Evolutionary conservation across 495 filamentous ascomycete genomes (phyloP).

Genomic region (Neurospora intermedia): DNA sequence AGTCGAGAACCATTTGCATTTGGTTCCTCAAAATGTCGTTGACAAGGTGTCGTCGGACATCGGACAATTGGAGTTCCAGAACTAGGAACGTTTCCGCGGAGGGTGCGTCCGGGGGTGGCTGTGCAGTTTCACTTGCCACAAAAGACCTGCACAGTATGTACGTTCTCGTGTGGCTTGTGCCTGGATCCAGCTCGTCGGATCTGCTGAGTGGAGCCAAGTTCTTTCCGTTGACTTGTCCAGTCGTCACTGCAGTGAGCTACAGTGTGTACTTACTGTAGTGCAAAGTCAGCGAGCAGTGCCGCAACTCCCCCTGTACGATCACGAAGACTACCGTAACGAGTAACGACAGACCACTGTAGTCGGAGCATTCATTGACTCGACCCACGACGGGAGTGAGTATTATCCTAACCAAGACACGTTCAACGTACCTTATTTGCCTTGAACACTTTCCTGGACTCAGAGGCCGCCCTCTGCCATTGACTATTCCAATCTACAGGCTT

Average conservation of each 20-base stretch:
- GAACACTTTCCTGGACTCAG: not conserved
- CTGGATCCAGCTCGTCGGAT: not conserved
- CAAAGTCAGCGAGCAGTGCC: not conserved
- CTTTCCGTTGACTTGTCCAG: not conserved
- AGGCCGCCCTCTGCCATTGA: not conserved
- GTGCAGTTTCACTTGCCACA: not conserved
- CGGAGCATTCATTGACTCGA: not conserved
- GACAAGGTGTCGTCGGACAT: too few relatives aligned
- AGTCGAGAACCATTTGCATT: not conserved
- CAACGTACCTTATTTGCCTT: not conserved
- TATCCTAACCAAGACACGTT: not conserved
- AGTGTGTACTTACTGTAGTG: too few relatives aligned
- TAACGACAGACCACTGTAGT: not conserved
- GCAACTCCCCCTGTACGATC: not conserved
- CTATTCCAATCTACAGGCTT: not conserved
- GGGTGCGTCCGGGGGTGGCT: not conserved
- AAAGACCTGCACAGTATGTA: not conserved
- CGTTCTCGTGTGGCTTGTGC: not conserved
- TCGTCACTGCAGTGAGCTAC: not conserved
- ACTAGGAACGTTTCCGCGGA: not conserved
- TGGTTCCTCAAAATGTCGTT: too few relatives aligned
- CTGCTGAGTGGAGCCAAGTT: not conserved
- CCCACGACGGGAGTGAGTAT: not conserved
- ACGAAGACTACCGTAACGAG: not conserved
- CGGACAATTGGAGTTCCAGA: too few relatives aligned